Evolutionary conservation across 441 rosid genomes (phyloP), one percentile per base, ranked within the genome.

Genomic region (Jatropha podagrica): DNA sequence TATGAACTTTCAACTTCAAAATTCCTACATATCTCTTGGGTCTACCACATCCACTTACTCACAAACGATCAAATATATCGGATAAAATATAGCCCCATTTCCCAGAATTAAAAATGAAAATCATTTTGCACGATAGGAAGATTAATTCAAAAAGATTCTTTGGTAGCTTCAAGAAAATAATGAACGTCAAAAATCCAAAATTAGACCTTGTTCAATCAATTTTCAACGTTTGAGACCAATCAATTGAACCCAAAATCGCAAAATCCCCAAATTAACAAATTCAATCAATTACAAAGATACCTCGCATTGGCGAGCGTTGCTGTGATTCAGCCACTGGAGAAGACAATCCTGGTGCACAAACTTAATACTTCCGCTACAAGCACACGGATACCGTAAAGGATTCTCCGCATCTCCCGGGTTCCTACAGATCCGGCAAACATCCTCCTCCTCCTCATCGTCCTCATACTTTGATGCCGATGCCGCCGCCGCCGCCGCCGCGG

Each of bases 291-390:
- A 4, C 12, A 38, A 7, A 65, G 23, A 32, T 52, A 96, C 99
- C 98, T 96, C 99, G 92, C 99, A 96, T 78, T 92, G 98, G 72
- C 99, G 99, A 78, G 98, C 97, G 83, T 96, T 96, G 85, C 97
- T 94, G 71, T 96, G 99, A 82, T 91, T 91, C 56, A 96, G 93
- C 99, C 99, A 96, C 91, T 96, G 98, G 58, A 96, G 94, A 65
- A 96, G 97, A 65, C 99, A 96, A 82, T 96, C 97, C 81, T 96
- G 99, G 71, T 96, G 99, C 69, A 96, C 99, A 73, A 87, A 96
- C 85, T 94, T 96, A 79, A 96, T 96, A 77, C 99, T 96, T 38
- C 98, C 99, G 80, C 98, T 92, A 72, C 99, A 96, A 0, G 98
- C 98, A 74, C 99, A 96, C 2, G 99, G 99, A 77, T 96, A 94